Evolutionary conservation across 2,329 filamentous ascomycete genomes (phyloP).

Genomic region (Talaromyces piceae): DNA sequence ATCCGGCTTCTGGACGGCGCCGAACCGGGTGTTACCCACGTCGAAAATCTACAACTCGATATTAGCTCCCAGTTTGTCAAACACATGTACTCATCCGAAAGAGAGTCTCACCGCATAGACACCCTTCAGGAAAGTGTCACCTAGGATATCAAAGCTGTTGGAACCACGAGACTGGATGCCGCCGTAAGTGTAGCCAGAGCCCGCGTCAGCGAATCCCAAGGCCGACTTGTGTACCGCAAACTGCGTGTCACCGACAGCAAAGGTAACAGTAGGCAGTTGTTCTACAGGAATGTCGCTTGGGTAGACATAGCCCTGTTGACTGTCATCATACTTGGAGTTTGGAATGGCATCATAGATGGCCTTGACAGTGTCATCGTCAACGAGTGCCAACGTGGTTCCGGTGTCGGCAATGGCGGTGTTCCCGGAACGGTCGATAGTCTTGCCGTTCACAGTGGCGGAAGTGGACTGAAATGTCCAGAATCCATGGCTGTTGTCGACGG

Average conservation of each 20-base stretch:
- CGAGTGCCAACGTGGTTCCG: conserved; percentile 60
- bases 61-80: background rate
- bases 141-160: conserved; percentile 56
- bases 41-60: conserved; percentile 51
- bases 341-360: conserved; percentile 59
- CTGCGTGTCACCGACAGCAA: conserved; percentile 56
- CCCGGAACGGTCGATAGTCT: conserved; percentile 41
- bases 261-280: conserved; percentile 52
- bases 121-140: conserved; percentile 57
- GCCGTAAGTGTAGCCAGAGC: conserved; percentile 53
- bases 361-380: conserved; percentile 54
- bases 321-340: conserved; percentile 49
- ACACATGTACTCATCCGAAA: background rate
- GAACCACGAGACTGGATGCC: conserved; percentile 58
- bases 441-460: conserved; percentile 51
- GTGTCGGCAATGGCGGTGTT: conserved; percentile 67
- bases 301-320: conserved; percentile 57
- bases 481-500: conserved; percentile 56
- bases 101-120: conserved; percentile 58
- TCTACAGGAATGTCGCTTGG: conserved; percentile 46
- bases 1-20: conserved; percentile 44
- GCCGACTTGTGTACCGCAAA: conserved; percentile 58
- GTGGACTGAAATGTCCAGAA: conserved; percentile 62
- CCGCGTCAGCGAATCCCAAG: conserved; percentile 51
- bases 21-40: conserved; percentile 53